Conservation (phyloP, 129 eudicot species). For the Artemisia argyi region DNA sequence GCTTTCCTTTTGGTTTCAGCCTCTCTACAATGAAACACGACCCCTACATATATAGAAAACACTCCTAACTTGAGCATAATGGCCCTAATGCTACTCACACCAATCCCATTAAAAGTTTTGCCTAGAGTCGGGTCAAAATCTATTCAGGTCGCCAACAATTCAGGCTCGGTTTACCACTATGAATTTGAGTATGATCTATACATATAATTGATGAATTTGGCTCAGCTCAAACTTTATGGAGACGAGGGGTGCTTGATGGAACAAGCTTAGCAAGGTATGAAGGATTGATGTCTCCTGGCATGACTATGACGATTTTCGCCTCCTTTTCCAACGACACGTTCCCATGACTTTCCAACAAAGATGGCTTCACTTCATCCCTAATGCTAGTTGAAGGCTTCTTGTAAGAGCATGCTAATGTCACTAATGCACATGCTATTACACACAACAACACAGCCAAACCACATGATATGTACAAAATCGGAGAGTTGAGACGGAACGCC, state of each 20-base stretch:
- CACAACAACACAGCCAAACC: slow-evolving; percentile 6
- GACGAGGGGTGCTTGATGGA: slow-evolving; percentile 16
- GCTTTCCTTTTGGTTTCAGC: too few relatives aligned
- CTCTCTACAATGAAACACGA: too few relatives aligned
- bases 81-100: too few relatives aligned
- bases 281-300: slow-evolving; percentile 76
- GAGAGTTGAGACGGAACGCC: slow-evolving; percentile 10
- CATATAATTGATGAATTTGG: not conserved
- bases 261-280: slow-evolving; percentile 57
- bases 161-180: too few relatives aligned
- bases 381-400: slow-evolving; percentile 5
- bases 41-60: too few relatives aligned
- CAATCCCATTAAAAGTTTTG: too few relatives aligned
- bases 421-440: slow-evolving; percentile 18
- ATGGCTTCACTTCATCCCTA: slow-evolving; percentile 16
- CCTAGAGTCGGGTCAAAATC: too few relatives aligned
- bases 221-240: slow-evolving; percentile 43
- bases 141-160: too few relatives aligned
- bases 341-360: not conserved
- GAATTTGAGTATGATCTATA: too few relatives aligned
- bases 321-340: slow-evolving; percentile 35
- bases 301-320: slow-evolving; percentile 54
- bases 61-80: too few relatives aligned
- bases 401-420: slow-evolving; percentile 15
- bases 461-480: slow-evolving; percentile 2